Evolutionary conservation across 805 yeast genomes (phyloP).

Genomic region (Metschnikowia orientalis): DNA sequence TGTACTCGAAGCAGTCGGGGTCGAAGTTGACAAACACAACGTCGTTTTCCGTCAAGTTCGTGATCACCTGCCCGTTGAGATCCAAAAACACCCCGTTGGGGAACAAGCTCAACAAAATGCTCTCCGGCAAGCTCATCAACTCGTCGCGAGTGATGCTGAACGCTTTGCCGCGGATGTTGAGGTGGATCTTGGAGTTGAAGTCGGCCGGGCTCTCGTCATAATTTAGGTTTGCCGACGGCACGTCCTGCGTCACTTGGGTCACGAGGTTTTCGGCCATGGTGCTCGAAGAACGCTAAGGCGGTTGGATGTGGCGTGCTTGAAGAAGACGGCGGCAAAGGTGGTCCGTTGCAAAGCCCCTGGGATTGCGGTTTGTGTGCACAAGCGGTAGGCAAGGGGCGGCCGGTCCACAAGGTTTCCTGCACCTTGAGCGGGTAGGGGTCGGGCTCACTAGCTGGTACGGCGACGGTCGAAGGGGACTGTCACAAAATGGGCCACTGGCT

Average conservation of each 20-base stretch:
- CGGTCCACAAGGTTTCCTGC: no score
- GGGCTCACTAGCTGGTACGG: no score
- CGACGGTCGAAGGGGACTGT: no score
- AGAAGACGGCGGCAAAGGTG: no score
- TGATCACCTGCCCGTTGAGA: constrained; percentile 68
- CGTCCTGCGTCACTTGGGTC: constrained; percentile 63
- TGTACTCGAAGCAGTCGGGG: constrained; percentile 81
- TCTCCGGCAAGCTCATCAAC: constrained; percentile 87
- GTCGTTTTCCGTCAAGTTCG: constrained; percentile 75
- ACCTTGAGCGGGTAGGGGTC: no score
- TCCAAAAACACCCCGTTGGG: constrained; percentile 89
- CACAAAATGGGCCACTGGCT: no score
- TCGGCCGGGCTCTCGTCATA: constrained; percentile 32
- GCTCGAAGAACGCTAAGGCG: no score
- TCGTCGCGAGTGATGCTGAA: constrained; percentile 84
- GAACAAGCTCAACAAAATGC: constrained; percentile 76
- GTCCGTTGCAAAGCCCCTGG: no score
- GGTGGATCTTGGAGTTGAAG: constrained; percentile 62
- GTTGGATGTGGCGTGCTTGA: no score
- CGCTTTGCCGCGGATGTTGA: constrained; percentile 69
- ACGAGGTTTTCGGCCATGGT: constrained; percentile 49
- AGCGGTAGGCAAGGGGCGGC: no score
- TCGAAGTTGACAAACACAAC: constrained; percentile 80
- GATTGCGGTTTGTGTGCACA: no score
- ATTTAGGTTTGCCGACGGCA: constrained; percentile 15